Percentiles rank a stretch among this genome's conserved stretches.
phyloP scores from a whole-genome alignment of 768 basidiomycete genomes.

The Austroboletus eburneus region DNA sequence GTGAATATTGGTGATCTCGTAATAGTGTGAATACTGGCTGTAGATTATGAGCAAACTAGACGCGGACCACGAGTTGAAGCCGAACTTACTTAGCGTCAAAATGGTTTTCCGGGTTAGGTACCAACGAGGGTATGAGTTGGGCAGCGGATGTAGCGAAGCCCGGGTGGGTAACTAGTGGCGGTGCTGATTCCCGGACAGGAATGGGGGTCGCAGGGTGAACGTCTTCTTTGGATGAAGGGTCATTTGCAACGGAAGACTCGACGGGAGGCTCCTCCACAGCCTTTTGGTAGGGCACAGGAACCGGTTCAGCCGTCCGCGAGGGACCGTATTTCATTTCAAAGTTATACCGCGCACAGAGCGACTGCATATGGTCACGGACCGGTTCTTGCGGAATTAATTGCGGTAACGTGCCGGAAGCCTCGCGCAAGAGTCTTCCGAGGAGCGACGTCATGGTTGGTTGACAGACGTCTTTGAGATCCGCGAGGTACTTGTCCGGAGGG shows the following conservation, averaged over 20 bases:
- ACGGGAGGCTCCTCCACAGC: neutral
- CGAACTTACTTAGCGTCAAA: neutral
- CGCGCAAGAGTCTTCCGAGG: conserved; percentile 3
- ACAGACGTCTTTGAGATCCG: neutral
- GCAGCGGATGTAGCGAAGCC: neutral
- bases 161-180: neutral
- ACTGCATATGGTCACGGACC: neutral
- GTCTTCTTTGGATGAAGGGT: neutral
- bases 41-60: neutral
- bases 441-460: neutral
- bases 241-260: neutral
- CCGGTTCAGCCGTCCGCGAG: neutral
- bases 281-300: neutral
- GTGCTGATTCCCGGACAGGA: neutral
- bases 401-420: conserved; percentile 1
- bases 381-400: neutral
- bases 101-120: neutral
- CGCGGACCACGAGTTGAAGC: neutral
- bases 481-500: neutral
- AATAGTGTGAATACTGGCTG: neutral
- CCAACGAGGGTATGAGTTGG: neutral
- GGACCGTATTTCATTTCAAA: neutral
- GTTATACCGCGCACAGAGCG: neutral
- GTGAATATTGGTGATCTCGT: neutral
- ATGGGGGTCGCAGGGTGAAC: neutral